These are phyloP conservation scores for Eucalyptus regnans DNA, from an alignment of 345 rosid species.

Conservation along the genomic window DNA sequence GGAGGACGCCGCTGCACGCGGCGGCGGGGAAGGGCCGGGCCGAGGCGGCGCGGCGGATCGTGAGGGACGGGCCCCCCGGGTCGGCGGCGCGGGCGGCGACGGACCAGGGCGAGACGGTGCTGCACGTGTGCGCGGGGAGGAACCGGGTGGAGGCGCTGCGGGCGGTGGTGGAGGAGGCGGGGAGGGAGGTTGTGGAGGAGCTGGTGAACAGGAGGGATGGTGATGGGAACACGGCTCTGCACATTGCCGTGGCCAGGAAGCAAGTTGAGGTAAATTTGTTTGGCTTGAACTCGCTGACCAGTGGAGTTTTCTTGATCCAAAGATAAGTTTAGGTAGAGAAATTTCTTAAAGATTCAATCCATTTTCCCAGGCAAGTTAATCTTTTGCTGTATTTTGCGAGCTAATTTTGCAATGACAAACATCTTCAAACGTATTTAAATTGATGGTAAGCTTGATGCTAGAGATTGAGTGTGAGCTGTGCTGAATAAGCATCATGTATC, in stretches of 20 bases:
- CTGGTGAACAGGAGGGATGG: conserved; percentile 2
- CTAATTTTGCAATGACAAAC: background rate
- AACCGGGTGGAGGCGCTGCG: conserved; percentile 6
- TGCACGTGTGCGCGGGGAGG: conserved; percentile 7
- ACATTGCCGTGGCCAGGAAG: conserved; percentile 1
- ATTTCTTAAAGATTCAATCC: background rate
- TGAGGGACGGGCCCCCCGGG: background rate
- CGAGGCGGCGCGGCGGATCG: background rate
- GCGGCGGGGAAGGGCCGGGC: conserved; percentile 5
- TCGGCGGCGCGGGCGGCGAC: background rate
- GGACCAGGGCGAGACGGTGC: conserved; percentile 2
- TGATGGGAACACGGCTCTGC: conserved; percentile 9
- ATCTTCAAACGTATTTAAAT: background rate
- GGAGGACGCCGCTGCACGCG: conserved; percentile 10
- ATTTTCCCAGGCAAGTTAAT: background rate
- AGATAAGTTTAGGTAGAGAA: background rate
- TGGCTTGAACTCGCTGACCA: background rate
- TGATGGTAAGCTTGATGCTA: background rate
- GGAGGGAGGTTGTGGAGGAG: background rate
- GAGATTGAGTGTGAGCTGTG: background rate
- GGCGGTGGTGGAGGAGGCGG: background rate
- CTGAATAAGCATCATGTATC: background rate
- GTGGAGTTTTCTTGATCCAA: background rate
- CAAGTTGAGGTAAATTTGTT: conserved; percentile 4
- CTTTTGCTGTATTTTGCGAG: background rate